A percentile compares a stretch with the other conserved stretches of the same genome.
Evolutionary conservation across 2,329 filamentous ascomycete species (phyloP).

Genomic region (Proliferodiscus dingleyae): DNA sequence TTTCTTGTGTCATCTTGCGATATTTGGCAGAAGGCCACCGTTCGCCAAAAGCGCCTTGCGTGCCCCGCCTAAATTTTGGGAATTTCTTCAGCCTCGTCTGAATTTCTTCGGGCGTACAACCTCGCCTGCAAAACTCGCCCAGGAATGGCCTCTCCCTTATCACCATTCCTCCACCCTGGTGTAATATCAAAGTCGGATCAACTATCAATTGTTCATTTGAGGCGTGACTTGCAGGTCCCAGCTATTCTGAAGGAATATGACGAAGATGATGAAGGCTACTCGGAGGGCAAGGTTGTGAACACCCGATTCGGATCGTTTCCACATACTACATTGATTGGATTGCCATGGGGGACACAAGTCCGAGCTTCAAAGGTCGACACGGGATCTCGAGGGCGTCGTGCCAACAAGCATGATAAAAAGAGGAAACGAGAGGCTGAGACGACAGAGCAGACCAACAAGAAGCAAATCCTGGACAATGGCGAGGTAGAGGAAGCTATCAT

Average conservation of each 20-base stretch:
- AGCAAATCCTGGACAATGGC: constrained; percentile 6
- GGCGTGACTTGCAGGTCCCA: constrained; percentile 78
- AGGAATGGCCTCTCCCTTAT: constrained; percentile 37
- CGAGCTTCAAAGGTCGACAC: constrained; percentile 87
- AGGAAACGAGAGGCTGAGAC: constrained; percentile 38
- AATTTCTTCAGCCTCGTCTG: constrained; percentile 1
- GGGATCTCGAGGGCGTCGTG: constrained; percentile 74
- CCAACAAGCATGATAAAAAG: constrained; percentile 53
- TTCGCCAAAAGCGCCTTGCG: constrained; percentile 1
- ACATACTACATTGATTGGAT: constrained; percentile 68
- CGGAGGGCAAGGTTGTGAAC: constrained; percentile 75
- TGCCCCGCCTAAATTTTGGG: constrained; percentile 1
- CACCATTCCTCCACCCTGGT: constrained; percentile 75
- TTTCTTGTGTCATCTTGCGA: constrained; percentile 1
- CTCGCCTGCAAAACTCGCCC: constrained; percentile 1
- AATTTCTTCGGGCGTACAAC: no score
- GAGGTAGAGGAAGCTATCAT: constrained; percentile 30
- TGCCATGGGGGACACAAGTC: constrained; percentile 90
- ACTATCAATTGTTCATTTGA: constrained; percentile 82
- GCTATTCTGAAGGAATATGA: constrained; percentile 61
- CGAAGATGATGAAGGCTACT: constrained; percentile 64
- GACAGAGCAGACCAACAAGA: constrained; percentile 7
- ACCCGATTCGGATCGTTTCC: constrained; percentile 92
- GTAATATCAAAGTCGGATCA: constrained; percentile 55
- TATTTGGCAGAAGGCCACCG: constrained; percentile 4